Base-by-base conservation (phyloP, 257 asterid species). In the Paulownia fortunei region DNA sequence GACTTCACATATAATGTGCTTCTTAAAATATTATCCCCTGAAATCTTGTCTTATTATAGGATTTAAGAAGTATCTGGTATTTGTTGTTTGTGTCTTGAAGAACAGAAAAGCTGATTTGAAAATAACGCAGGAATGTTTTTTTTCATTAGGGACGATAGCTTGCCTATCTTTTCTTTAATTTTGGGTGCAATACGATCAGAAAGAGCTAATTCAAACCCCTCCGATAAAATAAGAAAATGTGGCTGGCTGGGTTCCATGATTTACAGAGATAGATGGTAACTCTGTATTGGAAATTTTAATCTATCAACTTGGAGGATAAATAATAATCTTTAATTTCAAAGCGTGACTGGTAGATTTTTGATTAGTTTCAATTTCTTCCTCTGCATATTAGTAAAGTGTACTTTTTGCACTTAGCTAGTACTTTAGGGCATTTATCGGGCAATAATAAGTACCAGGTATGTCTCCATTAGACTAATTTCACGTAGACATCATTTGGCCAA, bases 351-450 rank as follows among this genome's bases (percentile, higher is more conserved):
- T 26, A n/a, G 10, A 2, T 15, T 52, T 74, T 18, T 65, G 16
- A 5, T 51, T 49, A 34, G 27, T 59, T 67, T 65, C 15, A 26
- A 37, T 78, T 70, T 46, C 18, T 21, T 71, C n/a, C 6, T 19
- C 27, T 77, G 21, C 61, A 41, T 47, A 69, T 13, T 27, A 30
- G 36, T 41, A n/a, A 54, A 39, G 7, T 3, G 5, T 11, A 10
- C 3, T 15, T 56, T 58, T 73, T 44, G 23, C 69, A 56, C 61
- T 27, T 58, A 58, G 56, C 27, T 39, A 51, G 46, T 34, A 51
- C 10, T 64, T 76, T 19, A 52, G 58, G 16, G 73, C 56, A 8
- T 76, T 52, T 51, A 19, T 51, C n/a, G n/a, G n/a, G n/a, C n/a
- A n/a, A n/a, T n/a, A 34, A 5, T 37, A 62, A 46, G 66, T 12